A percentile compares a stretch with the other conserved stretches of the same genome.
Conservation (phyloP, 2,329 filamentous ascomycete genomes). For the Xylariaceae sp. region DNA sequence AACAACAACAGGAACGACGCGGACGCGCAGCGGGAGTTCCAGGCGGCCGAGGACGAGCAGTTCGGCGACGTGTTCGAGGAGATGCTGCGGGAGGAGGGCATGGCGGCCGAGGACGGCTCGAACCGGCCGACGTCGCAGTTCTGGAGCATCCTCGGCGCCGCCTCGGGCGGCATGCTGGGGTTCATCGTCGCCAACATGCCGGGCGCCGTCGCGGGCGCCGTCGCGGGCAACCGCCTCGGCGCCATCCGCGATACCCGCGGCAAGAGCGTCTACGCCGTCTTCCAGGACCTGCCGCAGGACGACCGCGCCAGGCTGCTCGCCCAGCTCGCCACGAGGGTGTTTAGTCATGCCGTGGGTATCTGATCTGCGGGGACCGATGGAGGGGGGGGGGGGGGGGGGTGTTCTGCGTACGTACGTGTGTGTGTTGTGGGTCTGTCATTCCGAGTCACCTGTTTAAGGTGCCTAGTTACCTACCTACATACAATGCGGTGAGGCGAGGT, state of each 20-base stretch:
- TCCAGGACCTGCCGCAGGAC: conserved; percentile 79
- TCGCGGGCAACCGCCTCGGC: conserved; percentile 90
- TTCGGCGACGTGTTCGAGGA: conserved; percentile 89
- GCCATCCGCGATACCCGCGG: conserved; percentile 86
- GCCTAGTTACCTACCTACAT: not conserved
- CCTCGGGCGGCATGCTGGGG: conserved; percentile 86
- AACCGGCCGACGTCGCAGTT: conserved; percentile 70
- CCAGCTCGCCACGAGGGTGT: conserved; percentile 83
- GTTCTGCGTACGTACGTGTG: not conserved
- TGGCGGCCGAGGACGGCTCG: conserved; percentile 68
- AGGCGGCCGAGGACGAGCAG: conserved; percentile 72
- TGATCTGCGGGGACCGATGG: conserved; percentile 27
- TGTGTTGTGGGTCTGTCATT: not conserved
- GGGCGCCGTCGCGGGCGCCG: conserved; percentile 84
- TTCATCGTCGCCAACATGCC: conserved; percentile 95
- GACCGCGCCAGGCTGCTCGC: conserved; percentile 81
- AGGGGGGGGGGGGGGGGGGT: too few species aligned
- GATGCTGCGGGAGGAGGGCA: conserved; percentile 83
- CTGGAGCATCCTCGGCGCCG: conserved; percentile 82
- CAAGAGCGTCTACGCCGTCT: conserved; percentile 94
- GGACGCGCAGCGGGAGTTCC: conserved; percentile 46
- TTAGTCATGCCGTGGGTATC: conserved; percentile 73
- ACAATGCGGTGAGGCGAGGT: not conserved
- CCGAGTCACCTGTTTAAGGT: not conserved
- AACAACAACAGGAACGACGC: conserved; percentile 37